Base-by-base conservation (phyloP, 2,329 filamentous ascomycete genomes). In the Cercospora brassicicola region DNA sequence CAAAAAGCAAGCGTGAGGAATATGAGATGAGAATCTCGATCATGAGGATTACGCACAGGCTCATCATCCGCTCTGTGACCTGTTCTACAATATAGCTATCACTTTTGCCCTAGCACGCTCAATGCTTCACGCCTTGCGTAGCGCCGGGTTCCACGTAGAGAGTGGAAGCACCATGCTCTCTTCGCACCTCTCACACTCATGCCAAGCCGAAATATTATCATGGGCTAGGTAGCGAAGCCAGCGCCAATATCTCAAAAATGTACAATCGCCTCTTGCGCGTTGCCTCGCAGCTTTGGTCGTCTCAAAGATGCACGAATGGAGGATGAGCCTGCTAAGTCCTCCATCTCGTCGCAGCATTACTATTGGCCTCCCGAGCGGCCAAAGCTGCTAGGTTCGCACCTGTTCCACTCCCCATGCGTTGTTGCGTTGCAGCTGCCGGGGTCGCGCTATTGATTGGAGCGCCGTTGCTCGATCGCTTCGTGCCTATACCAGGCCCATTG, bases 401-500 rank as follows among this genome's bases (percentile, higher is more conserved):
- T 20, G 53, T 70, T 26, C 48, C 66, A 39, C 71, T 72, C 23
- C 60, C 64, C 39, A 71, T 59, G 31, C 71, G 65, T 42, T 71
- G 69, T 20, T 64, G 55, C 20, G 53, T 57, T 20, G 67, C 18
- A 33, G 42, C 42, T 28, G 59, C 64, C 23, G 60, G 56, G 55
- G 57, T 55, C n/a, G 59, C 28, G 5, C 48, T 36, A 18, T 48
- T 64, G 18, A 69, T 33, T 15, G 67, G 57, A 4, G 64, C 65
- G 11, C 69, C 71, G 33, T 71, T 68, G 55, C 70, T 73, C 11
- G 68, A 53, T 13, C 72, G 66, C 57, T 73, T 73, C 48, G 62
- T 67, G 42, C 75, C 76, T 23, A 74, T 68, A 28, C 73, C 69
- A 31, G 71, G 61, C 20, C 67, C 60, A 28, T 68, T 69, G 55